Evolutionary conservation across 2,329 filamentous ascomycete genomes (phyloP).

Genomic region (Aspergillus bombycis): DNA sequence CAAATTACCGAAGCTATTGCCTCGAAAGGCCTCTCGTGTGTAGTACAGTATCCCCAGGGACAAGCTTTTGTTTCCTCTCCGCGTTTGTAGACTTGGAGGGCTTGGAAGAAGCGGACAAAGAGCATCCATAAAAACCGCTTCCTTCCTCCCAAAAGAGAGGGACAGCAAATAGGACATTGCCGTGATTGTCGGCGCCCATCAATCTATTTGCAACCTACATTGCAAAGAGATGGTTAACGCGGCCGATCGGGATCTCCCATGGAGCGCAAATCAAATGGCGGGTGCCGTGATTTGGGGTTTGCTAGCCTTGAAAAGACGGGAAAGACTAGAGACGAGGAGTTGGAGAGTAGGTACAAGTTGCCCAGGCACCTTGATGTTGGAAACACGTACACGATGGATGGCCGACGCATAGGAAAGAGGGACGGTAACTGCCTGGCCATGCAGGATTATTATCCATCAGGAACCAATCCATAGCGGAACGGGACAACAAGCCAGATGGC

Average conservation of each 20-base stretch:
- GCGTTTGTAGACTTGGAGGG: conserved; percentile 58
- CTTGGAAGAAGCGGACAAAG: conserved; percentile 80
- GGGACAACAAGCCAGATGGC: conserved; percentile 40
- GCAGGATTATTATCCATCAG: conserved; percentile 20
- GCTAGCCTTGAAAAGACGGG: conserved; percentile 30
- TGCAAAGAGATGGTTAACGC: conserved; percentile 67
- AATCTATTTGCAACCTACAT: conserved; percentile 55
- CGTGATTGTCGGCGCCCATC: conserved; percentile 59
- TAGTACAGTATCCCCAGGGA: conserved; percentile 83
- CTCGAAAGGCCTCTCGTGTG: conserved; percentile 67
- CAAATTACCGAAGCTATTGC: conserved; percentile 6
- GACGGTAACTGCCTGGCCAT: conserved; percentile 17
- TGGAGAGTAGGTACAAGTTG: conserved; percentile 44
- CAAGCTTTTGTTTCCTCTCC: conserved; percentile 94
- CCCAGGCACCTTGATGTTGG: conserved; percentile 46
- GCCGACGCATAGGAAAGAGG: conserved; percentile 17
- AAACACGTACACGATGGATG: conserved; percentile 53
- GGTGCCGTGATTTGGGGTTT: conserved; percentile 57
- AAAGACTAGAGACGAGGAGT: conserved; percentile 30
- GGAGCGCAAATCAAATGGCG: conserved; percentile 55
- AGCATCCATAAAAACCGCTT: conserved; percentile 93
- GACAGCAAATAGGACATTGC: conserved; percentile 31
- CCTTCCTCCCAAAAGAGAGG: conserved; percentile 45
- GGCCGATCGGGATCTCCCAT: conserved; percentile 60
- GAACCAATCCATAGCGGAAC: conserved; percentile 38